Evolutionary conservation across 140 eudicot genomes (phyloP).

Genomic region (Ambrosia hybrid): DNA sequence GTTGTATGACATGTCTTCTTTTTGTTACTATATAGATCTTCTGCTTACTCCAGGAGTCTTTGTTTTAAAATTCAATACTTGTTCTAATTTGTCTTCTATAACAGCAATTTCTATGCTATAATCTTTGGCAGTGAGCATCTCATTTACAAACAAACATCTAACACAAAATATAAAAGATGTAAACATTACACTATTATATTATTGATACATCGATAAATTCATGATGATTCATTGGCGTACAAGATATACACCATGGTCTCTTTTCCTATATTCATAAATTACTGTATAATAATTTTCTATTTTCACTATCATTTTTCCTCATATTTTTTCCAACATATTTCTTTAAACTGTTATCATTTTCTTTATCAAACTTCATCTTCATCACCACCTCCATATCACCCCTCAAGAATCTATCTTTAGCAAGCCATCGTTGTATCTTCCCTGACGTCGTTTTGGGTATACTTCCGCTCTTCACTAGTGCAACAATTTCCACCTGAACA

Average conservation of each 20-base stretch:
- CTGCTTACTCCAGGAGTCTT: no score
- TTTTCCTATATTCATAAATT: constrained; percentile 25
- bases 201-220: background rate
- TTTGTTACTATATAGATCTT: no score
- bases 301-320: constrained; percentile 17
- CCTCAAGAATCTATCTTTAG: constrained; percentile 51
- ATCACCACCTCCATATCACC: constrained; percentile 43
- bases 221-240: background rate
- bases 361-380: constrained; percentile 44
- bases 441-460: constrained; percentile 87
- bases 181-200: background rate
- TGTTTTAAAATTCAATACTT: no score
- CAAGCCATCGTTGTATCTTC: constrained; percentile 73
- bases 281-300: constrained; percentile 25
- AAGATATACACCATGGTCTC: background rate
- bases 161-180: background rate
- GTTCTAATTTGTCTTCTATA: background rate
- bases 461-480: constrained; percentile 61
- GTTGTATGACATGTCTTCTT: no score
- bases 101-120: background rate
- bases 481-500: constrained; percentile 47
- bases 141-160: background rate
- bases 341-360: constrained; percentile 14
- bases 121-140: background rate
- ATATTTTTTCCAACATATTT: constrained; percentile 18